Base-by-base conservation (phyloP, 305 asterid species). In the Stenogyne calaminthoides region DNA sequence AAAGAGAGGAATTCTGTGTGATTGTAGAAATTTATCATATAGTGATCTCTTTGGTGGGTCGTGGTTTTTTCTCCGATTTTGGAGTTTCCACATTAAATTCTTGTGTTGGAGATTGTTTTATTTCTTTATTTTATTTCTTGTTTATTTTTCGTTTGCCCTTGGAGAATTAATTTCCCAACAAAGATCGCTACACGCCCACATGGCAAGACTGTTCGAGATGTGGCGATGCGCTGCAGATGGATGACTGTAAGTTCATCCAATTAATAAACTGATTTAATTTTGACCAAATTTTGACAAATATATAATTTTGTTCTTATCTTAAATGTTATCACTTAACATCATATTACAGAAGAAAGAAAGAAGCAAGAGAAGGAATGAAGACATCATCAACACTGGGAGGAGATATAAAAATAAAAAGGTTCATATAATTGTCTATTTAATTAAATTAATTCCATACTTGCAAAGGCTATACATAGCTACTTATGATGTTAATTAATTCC, bases 141-240 rank as follows among this genome's bases (percentile, higher is more conserved):
- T n/a, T n/a, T n/a, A n/a, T n/a, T n/a, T n/a, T n/a, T n/a, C n/a
- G n/a, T n/a, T n/a, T n/a, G n/a, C n/a, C n/a, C n/a, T n/a, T n/a
- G n/a, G n/a, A n/a, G n/a, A n/a, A n/a, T n/a, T n/a, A n/a, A n/a
- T n/a, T n/a, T n/a, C n/a, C n/a, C n/a, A n/a, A n/a, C n/a, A n/a
- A n/a, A 84, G 82, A 86, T 88, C 68, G 88, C 94, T 19, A 75
- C 79, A 78, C 79, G 29, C 60, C 78, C 86, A 32, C 75, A 81
- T 56, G 82, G 77, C 60, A 88, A 88, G 81, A 86, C 87, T 16
- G 86, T 86, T 15, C 88, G 94, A 0, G 94, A 88, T 69, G 94
- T 88, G 71, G 94, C 94, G 34, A 60, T 88, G 64, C 91, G 91
- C 49, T 88, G 83, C 78, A 80, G 82, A 82, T 88, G 91, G 94